These are phyloP conservation scores for Candida sojae DNA, from an alignment of 1,139 yeast species.

Conservation along the genomic window DNA sequence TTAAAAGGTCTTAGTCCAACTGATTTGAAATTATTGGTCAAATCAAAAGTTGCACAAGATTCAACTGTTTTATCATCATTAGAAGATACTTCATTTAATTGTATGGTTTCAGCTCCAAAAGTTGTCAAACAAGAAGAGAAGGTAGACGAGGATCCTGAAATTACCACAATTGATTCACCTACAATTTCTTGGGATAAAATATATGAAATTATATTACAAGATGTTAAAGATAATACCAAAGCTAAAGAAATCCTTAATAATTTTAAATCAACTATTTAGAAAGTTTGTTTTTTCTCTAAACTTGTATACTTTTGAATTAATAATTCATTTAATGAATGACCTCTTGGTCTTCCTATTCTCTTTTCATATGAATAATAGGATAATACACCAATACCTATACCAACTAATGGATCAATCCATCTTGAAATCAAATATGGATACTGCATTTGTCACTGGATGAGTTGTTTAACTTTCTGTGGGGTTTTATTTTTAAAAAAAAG, in stretches of 20 bases:
- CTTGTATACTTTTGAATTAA: slow-evolving; percentile 14
- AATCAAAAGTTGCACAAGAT: slow-evolving; percentile 48
- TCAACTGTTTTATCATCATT: slow-evolving; percentile 28
- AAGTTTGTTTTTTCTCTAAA: slow-evolving; percentile 6
- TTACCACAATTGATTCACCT: slow-evolving; percentile 7
- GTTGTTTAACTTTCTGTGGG: background rate
- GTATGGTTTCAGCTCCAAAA: slow-evolving; percentile 35
- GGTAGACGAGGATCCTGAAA: slow-evolving; percentile 5
- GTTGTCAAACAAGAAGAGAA: slow-evolving; percentile 3
- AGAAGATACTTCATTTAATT: slow-evolving; percentile 31
- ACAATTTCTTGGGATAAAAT: slow-evolving; percentile 38
- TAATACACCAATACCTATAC: slow-evolving; percentile 55
- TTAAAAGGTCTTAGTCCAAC: slow-evolving; percentile 28
- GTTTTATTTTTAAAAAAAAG: background rate
- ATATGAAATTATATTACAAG: slow-evolving; percentile 27
- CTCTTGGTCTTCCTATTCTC: slow-evolving; percentile 54
- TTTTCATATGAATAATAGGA: slow-evolving; percentile 64
- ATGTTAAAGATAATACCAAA: slow-evolving; percentile 25
- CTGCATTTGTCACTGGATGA: slow-evolving; percentile 22
- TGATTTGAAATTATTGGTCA: slow-evolving; percentile 40
- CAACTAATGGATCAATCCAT: slow-evolving; percentile 59
- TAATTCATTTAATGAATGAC: slow-evolving; percentile 58
- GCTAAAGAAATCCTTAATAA: slow-evolving; percentile 19
- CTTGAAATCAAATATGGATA: slow-evolving; percentile 42
- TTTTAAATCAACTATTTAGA: slow-evolving; percentile 9